Evolutionary conservation across 1,139 yeast genomes (phyloP).

Genomic region (Hyphopichia buzzinii): DNA sequence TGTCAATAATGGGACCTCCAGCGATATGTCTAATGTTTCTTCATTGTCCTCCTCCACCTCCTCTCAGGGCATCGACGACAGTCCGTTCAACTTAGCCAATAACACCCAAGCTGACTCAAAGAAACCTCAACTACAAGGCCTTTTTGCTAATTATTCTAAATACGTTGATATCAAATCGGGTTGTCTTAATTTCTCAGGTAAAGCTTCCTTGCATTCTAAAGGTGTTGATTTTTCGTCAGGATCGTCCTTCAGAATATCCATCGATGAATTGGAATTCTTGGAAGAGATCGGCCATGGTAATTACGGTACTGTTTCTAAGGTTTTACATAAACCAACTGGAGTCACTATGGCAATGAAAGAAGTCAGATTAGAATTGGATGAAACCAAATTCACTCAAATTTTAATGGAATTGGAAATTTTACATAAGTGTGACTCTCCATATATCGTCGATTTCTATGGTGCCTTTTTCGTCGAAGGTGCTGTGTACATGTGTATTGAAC

Average conservation of each 20-base stretch:
- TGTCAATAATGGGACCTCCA: slow-evolving; percentile 4
- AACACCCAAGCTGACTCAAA: slow-evolving; percentile 6
- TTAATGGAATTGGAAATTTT: slow-evolving; percentile 92
- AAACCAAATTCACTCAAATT: slow-evolving; percentile 86
- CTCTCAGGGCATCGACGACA: slow-evolving; percentile 2
- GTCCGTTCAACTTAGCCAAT: background rate
- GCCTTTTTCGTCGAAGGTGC: slow-evolving; percentile 98
- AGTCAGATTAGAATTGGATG: slow-evolving; percentile 87
- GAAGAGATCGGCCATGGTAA: slow-evolving; percentile 94
- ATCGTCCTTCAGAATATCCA: slow-evolving; percentile 77
- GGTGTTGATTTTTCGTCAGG: slow-evolving; percentile 93
- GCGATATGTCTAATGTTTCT: slow-evolving; percentile 4
- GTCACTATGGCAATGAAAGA: slow-evolving; percentile 97
- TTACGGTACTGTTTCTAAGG: slow-evolving; percentile 93
- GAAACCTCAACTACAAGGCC: slow-evolving; percentile 42
- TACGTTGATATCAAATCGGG: slow-evolving; percentile 92
- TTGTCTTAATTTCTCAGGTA: slow-evolving; percentile 85
- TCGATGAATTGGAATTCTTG: slow-evolving; percentile 79
- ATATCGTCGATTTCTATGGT: slow-evolving; percentile 92
- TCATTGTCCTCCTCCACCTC: slow-evolving; percentile 6
- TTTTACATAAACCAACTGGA: slow-evolving; percentile 89
- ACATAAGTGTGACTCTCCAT: slow-evolving; percentile 87
- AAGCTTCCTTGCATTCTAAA: slow-evolving; percentile 85
- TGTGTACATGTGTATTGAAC: slow-evolving; percentile 97
- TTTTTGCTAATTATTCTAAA: slow-evolving; percentile 80